phyloP scores from a whole-genome alignment of 306 rosid species.

The Hippophae rhamnoides region DNA sequence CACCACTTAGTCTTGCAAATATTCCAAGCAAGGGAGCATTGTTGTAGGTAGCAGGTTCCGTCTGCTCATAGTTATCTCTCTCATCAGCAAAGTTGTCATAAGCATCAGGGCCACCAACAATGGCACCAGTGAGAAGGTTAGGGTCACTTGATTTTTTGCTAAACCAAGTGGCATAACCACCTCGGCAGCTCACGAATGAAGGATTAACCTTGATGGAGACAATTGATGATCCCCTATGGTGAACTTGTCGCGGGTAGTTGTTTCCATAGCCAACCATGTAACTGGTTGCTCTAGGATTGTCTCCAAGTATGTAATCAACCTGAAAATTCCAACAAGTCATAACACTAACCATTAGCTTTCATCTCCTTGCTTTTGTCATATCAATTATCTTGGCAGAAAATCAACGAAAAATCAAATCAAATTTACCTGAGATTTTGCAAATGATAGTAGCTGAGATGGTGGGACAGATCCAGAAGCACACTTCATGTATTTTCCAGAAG shows the following conservation, averaged over 20 bases:
- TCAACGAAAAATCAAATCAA: no score
- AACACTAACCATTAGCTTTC: not conserved
- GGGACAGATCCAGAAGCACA: constrained; percentile 59
- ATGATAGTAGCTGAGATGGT: constrained; percentile 55
- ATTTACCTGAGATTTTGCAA: constrained; percentile 73
- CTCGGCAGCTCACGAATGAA: constrained; percentile 74
- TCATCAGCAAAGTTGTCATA: constrained; percentile 93
- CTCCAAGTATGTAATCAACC: constrained; percentile 93
- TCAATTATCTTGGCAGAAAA: no score
- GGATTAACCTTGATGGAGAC: constrained; percentile 71
- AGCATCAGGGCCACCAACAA: constrained; percentile 98
- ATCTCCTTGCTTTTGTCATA: no score
- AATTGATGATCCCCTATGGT: constrained; percentile 92
- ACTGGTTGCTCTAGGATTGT: constrained; percentile 92
- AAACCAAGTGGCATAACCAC: constrained; percentile 92
- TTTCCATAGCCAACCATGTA: constrained; percentile 92
- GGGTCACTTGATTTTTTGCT: constrained; percentile 68
- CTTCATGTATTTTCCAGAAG: constrained; percentile 36
- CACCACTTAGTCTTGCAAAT: constrained; percentile 66
- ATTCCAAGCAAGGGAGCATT: constrained; percentile 93
- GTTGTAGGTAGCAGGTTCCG: constrained; percentile 98
- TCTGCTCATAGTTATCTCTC: constrained; percentile 89
- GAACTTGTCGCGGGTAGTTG: constrained; percentile 77
- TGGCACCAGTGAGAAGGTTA: constrained; percentile 71
- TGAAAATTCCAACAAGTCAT: constrained; percentile 20